Evolutionary conservation across 2,329 filamentous ascomycete genomes (phyloP).

Genomic region (Sclerotinia trifoliorum): DNA sequence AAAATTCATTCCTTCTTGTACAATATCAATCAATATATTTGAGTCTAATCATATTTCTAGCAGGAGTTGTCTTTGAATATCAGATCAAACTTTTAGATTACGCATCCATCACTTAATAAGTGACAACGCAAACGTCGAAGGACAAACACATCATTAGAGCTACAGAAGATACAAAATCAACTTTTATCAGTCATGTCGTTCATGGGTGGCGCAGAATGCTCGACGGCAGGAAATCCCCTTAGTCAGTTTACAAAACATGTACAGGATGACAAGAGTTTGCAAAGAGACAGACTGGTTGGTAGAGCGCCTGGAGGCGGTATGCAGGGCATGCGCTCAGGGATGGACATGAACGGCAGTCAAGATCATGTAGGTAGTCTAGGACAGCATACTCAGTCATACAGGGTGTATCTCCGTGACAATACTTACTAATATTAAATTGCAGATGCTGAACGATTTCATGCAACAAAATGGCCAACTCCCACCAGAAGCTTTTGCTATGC

Average conservation of each 20-base stretch:
- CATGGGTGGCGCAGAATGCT: constrained; percentile 93
- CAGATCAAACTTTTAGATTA: background rate
- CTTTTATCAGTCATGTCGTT: constrained; percentile 71
- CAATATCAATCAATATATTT: constrained; percentile 6
- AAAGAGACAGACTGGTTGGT: constrained; percentile 83
- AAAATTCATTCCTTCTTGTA: constrained; percentile 17
- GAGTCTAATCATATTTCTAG: constrained; percentile 7
- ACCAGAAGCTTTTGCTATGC: constrained; percentile 42
- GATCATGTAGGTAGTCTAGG: constrained; percentile 58
- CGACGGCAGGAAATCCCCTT: constrained; percentile 90
- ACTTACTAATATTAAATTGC: constrained; percentile 24
- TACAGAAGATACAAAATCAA: background rate
- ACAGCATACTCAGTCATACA: background rate
- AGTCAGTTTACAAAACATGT: constrained; percentile 98
- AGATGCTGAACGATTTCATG: constrained; percentile 94
- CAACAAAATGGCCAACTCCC: constrained; percentile 68
- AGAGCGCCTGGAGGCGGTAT: constrained; percentile 67
- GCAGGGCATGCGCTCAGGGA: constrained; percentile 69
- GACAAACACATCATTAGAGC: background rate
- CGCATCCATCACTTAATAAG: background rate
- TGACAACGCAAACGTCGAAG: background rate
- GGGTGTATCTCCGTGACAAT: background rate
- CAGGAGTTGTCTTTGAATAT: background rate
- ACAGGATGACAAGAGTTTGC: constrained; percentile 91
- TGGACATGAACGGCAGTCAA: constrained; percentile 53